Percentiles rank a stretch among this genome's conserved stretches.
These are phyloP conservation scores for Penicillium mononematosum DNA, from an alignment of 495 filamentous ascomycete species.

Conservation along the genomic window DNA sequence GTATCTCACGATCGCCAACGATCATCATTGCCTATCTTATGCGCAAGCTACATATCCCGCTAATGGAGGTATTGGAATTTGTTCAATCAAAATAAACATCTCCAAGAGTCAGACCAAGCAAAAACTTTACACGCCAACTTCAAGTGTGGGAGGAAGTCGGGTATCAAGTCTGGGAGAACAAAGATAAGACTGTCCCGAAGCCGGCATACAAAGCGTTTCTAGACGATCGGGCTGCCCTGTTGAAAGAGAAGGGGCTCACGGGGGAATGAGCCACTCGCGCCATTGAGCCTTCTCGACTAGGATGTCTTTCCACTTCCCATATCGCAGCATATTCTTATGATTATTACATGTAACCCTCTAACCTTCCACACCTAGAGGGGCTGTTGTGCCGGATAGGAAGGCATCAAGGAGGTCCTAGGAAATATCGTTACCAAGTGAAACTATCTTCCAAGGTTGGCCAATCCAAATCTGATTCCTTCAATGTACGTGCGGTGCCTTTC, in stretches of 20 bases:
- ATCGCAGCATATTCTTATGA: not conserved
- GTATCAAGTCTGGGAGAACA: slow-evolving; percentile 38
- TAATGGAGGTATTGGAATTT: not conserved
- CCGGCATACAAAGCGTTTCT: slow-evolving; percentile 29
- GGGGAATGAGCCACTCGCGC: not conserved
- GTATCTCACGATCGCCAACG: slow-evolving; percentile 39
- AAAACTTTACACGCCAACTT: not conserved
- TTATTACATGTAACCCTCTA: not conserved
- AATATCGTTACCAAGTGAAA: too few species aligned
- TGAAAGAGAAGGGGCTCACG: not conserved
- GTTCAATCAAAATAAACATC: not conserved
- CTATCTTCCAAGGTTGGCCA: too few species aligned
- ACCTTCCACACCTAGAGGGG: not conserved
- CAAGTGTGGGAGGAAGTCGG: slow-evolving; percentile 10
- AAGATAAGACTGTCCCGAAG: slow-evolving; percentile 30
- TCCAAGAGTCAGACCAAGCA: not conserved
- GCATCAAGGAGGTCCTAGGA: too few species aligned
- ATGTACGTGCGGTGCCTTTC: too few species aligned
- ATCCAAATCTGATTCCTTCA: too few species aligned
- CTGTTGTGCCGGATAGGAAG: too few species aligned
- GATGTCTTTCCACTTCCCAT: not conserved
- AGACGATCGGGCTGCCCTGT: slow-evolving; percentile 14
- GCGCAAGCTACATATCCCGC: not conserved
- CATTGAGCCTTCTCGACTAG: not conserved
- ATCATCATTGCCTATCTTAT: slow-evolving; percentile 21